Conservation (phyloP, 371 early-diverging fungal genomes). For the Apophysomyces trapeziformis region DNA sequence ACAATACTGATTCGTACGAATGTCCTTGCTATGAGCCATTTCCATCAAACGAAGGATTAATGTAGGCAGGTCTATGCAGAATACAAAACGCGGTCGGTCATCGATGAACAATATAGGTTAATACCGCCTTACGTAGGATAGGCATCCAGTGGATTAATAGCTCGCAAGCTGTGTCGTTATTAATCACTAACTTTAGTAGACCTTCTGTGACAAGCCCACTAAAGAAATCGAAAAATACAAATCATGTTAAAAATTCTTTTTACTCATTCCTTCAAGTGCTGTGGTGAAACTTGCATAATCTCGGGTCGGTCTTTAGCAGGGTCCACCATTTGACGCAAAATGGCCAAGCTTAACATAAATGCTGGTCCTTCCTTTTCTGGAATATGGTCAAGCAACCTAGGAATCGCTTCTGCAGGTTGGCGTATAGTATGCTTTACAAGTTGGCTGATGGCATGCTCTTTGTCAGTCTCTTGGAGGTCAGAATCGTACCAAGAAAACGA, state of each 20-base stretch:
- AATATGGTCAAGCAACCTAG: neutral
- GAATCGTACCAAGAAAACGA: neutral
- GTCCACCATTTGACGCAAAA: neutral
- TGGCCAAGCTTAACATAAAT: neutral
- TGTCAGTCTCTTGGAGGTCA: neutral
- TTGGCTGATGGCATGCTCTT: neutral
- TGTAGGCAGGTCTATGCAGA: conserved; percentile 9
- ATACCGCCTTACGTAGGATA: neutral
- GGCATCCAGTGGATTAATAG: conserved; percentile 4
- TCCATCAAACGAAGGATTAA: conserved; percentile 11
- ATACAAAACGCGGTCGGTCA: neutral
- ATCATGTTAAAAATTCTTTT: neutral
- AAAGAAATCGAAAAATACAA: neutral
- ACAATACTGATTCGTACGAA: conserved; percentile 19
- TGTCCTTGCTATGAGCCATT: conserved; percentile 15
- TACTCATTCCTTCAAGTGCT: neutral
- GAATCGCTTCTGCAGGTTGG: neutral
- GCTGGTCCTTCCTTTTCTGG: neutral
- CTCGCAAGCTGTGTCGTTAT: neutral
- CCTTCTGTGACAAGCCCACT: neutral
- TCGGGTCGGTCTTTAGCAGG: neutral
- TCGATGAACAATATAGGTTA: neutral
- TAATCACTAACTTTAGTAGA: neutral
- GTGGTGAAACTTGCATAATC: neutral
- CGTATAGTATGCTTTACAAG: neutral